Conservation (phyloP, 768 basidiomycete species). For the Boletus pseudo-olivaceus region DNA sequence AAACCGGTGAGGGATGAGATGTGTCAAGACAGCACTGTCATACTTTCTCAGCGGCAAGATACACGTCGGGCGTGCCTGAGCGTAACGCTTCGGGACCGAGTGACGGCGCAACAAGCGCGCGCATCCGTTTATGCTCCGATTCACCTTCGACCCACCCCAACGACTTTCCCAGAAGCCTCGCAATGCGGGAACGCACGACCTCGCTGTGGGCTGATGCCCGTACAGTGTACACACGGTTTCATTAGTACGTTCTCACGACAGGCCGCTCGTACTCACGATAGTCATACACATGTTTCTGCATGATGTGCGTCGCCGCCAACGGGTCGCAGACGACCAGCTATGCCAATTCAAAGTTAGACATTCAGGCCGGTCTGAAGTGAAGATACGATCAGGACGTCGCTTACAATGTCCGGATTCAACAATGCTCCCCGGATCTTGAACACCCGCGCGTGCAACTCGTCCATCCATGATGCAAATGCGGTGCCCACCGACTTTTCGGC, state of each 20-base stretch:
- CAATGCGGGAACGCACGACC: conserved; percentile 2
- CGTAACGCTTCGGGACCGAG: conserved; percentile 4
- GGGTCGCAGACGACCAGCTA: conserved; percentile 5
- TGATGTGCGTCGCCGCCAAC: conserved; percentile 2
- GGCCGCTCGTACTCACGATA: conserved; percentile 1
- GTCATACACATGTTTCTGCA: conserved; percentile 8
- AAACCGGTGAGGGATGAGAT: background rate
- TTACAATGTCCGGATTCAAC: conserved; percentile 5
- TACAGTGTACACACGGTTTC: too few species aligned
- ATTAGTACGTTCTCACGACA: background rate
- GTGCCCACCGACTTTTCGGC: conserved; percentile 5
- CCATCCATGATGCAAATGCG: background rate
- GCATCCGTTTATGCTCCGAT: conserved; percentile 8
- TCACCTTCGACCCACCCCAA: conserved; percentile 9
- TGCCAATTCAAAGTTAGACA: background rate
- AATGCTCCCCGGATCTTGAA: conserved; percentile 4
- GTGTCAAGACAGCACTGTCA: background rate
- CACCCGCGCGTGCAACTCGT: conserved; percentile 2
- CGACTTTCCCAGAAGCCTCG: conserved; percentile 3
- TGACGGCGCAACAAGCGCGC: conserved; percentile 2
- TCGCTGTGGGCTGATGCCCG: background rate
- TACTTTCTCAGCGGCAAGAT: conserved; percentile 3
- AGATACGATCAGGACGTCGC: background rate
- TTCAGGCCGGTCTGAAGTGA: background rate
- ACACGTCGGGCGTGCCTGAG: conserved; percentile 1